phyloP scores from a whole-genome alignment of 1,284 basidiomycete species.

The Sphagnurus paluster region DNA sequence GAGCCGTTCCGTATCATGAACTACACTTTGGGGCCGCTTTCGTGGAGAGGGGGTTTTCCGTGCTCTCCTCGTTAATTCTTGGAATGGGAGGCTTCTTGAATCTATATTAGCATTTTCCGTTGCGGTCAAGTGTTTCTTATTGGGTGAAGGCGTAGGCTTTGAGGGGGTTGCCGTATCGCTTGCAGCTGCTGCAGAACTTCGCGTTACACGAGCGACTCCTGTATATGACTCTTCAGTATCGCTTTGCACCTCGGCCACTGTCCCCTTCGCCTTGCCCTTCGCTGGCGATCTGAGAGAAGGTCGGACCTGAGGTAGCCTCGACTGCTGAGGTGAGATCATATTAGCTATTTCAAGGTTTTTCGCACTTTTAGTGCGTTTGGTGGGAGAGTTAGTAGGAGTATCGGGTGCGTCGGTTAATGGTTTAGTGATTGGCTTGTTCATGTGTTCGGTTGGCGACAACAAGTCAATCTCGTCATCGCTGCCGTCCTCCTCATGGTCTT shows the following conservation, averaged over 20 bases:
- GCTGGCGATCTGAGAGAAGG: neutral
- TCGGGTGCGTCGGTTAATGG: neutral
- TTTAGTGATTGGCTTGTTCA: neutral
- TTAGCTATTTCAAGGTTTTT: too few relatives aligned
- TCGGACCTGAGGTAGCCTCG: too few relatives aligned
- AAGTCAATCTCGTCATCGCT: constrained; percentile 21
- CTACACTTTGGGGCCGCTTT: constrained; percentile 2
- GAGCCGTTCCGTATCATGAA: constrained; percentile 6
- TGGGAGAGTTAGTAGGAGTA: too few relatives aligned
- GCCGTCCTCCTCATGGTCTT: constrained; percentile 8
- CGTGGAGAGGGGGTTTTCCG: neutral
- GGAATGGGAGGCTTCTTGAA: neutral
- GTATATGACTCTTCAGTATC: neutral
- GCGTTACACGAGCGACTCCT: neutral
- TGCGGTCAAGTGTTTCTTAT: constrained; percentile 6
- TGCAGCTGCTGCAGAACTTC: neutral
- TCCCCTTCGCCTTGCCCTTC: neutral
- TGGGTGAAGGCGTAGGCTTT: constrained; percentile 7
- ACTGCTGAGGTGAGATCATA: too few relatives aligned
- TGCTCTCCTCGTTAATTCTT: neutral
- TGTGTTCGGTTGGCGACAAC: constrained; percentile 18
- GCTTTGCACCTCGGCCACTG: neutral
- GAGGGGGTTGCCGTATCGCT: neutral
- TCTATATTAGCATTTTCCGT: constrained; percentile 5
- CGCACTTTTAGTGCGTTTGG: too few relatives aligned